Conservation (phyloP, 495 filamentous ascomycete species). For the Penicillium malachiteum region DNA sequence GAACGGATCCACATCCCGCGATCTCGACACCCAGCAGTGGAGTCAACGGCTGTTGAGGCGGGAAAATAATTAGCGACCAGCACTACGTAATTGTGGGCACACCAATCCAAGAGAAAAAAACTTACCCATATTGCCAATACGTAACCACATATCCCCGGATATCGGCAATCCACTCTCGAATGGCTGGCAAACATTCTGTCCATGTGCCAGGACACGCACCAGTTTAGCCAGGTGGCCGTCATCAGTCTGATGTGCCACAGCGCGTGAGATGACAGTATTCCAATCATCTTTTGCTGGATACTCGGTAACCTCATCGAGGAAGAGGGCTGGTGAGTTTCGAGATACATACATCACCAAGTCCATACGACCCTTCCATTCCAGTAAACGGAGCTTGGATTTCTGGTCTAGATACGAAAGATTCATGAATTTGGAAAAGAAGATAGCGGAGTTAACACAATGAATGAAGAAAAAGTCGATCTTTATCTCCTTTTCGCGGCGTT, state of each 20-base stretch:
- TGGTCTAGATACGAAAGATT: constrained; percentile 25
- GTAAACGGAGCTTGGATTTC: constrained; percentile 58
- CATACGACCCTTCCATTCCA: constrained; percentile 74
- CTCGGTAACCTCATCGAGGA: constrained; percentile 50
- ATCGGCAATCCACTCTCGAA: constrained; percentile 53
- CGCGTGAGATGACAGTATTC: constrained; percentile 56
- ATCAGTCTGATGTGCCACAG: constrained; percentile 54
- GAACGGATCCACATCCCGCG: constrained; percentile 33
- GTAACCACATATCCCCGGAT: constrained; percentile 68
- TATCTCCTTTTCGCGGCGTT: constrained; percentile 59
- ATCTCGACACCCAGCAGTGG: constrained; percentile 20
- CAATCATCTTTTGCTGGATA: constrained; percentile 50
- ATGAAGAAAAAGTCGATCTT: constrained; percentile 86
- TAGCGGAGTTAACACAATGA: constrained; percentile 61
- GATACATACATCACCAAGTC: constrained; percentile 69
- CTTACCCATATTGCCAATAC: constrained; percentile 57
- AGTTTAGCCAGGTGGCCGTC: constrained; percentile 81
- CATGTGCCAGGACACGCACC: constrained; percentile 62
- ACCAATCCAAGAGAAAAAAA: constrained; percentile 59
- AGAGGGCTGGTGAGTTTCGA: constrained; percentile 53
- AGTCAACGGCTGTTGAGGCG: constrained; percentile 31
- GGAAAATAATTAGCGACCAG: constrained; percentile 7
- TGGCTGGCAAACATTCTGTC: constrained; percentile 44
- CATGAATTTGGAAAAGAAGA: constrained; percentile 61
- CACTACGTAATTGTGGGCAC: constrained; percentile 6